phyloP scores from a whole-genome alignment of 768 basidiomycete genomes.

The Pleurotus platypus region DNA sequence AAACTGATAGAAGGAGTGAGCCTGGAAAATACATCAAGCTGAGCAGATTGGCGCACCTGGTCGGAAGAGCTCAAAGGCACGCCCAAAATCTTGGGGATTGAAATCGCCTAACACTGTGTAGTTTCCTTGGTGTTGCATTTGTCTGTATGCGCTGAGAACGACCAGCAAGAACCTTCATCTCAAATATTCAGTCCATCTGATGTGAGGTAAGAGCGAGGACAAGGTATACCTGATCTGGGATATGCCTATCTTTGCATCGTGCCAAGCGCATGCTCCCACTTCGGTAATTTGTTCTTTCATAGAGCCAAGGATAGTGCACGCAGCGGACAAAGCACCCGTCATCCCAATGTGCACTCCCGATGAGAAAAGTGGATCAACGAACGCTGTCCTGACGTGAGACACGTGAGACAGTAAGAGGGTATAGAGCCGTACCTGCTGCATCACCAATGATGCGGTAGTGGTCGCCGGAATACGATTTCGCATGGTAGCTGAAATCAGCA shows the following conservation, averaged over 20 bases:
- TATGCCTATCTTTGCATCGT: constrained; percentile 16
- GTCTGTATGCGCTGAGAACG: constrained; percentile 37
- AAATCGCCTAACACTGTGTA: constrained; percentile 21
- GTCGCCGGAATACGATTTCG: constrained; percentile 25
- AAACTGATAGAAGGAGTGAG: constrained; percentile 4
- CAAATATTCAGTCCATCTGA: neutral
- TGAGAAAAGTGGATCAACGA: constrained; percentile 28
- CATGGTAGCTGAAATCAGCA: constrained; percentile 30
- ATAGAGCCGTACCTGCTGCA: constrained; percentile 26
- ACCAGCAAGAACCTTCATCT: constrained; percentile 31
- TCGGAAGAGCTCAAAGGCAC: constrained; percentile 32
- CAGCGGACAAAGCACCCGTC: constrained; percentile 21
- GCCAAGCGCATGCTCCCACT: constrained; percentile 15
- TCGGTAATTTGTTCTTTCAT: constrained; percentile 17
- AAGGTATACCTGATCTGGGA: constrained; percentile 18
- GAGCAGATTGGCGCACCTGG: constrained; percentile 22
- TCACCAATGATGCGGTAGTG: constrained; percentile 27
- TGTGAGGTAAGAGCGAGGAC: neutral
- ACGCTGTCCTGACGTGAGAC: constrained; percentile 10
- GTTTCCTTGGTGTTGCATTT: constrained; percentile 30
- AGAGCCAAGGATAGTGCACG: constrained; percentile 18
- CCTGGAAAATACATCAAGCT: neutral
- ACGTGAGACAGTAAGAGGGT: constrained; percentile 17
- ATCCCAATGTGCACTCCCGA: constrained; percentile 25
- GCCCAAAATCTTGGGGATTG: constrained; percentile 33